Evolutionary conservation across 1,284 basidiomycete species (phyloP), one percentile per base, ranked within the genome.

Genomic region (Sanghuangporus baumii): DNA sequence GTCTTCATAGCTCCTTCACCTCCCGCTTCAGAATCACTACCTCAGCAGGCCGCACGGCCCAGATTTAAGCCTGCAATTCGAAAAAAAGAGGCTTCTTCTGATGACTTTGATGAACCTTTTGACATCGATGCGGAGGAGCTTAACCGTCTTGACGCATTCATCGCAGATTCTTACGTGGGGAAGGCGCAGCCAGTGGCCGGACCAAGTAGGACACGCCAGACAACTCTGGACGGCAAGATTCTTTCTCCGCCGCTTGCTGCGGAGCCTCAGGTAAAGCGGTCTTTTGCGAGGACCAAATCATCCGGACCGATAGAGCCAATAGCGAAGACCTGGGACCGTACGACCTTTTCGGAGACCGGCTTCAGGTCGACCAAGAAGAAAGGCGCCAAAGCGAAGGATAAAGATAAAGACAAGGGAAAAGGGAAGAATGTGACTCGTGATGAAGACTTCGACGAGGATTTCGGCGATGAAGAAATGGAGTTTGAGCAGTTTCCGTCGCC

Each of bases 281-380:
- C 61, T 66, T 69, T 51, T 72, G 70, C 47, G 67, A 75, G 76
- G 61, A 75, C 76, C n/a, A 80, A 76, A 63, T 81, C 69, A 73
- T 20, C 76, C 64, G 82, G 82, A 7, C 79, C 81, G 56, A 82
- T 80, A 58, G 77, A 82, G 1, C 79, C 77, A 57, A 87, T 86
- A 72, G 85, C 81, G 0, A 96, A 94, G 75, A 77, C 81, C 58
- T 96, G 94, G 94, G 92, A 96, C 71, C 86, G 91, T 26, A 92
- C 93, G 0, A 84, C 78, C 12, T 95, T 91, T 70, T 86, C 92
- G 1, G 90, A 91, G 75, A 84, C 86, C 0, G 93, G 92, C 0
- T 75, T 81, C 70, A 83, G 79, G 70, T 83, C 81, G 66, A 73
- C 76, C 26, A 82, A 82, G 60, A 65, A 64, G 70, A 16, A 41